Percentiles rank a stretch among this genome's conserved stretches.
phyloP scores from a whole-genome alignment of 176 grass and related monocot genomes.

The Paspalum vaginatum region DNA sequence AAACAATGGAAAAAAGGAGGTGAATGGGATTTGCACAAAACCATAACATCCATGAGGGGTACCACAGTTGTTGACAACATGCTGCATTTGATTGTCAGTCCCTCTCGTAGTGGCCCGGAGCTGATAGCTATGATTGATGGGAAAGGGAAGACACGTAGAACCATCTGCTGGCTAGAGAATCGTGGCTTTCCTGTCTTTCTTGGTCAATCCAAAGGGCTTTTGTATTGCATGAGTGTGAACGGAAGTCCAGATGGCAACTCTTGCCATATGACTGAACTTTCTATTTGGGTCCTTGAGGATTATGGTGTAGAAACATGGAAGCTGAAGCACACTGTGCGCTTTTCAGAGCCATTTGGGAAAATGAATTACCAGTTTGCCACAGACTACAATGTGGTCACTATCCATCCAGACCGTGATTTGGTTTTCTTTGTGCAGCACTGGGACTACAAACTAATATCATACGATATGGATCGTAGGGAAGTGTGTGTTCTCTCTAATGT shows the following conservation, averaged over 20 bases:
- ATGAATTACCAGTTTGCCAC: not conserved
- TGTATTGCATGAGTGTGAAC: not conserved
- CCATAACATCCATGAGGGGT: not conserved
- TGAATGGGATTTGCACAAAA: too few relatives aligned
- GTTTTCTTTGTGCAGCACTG: not conserved
- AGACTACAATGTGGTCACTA: not conserved
- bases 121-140: not conserved
- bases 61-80: not conserved
- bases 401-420: constrained; percentile 14
- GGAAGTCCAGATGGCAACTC: not conserved
- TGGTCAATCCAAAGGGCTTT: not conserved
- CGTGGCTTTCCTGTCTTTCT: not conserved
- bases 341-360: not conserved
- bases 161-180: not conserved
- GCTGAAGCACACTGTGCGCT: not conserved
- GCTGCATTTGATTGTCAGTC: not conserved
- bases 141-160: not conserved
- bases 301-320: not conserved
- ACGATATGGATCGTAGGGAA: not conserved
- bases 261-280: not conserved
- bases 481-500: not conserved
- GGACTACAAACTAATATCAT: not conserved
- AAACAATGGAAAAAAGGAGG: too few relatives aligned
- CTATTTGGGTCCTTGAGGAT: not conserved
- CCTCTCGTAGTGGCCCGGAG: not conserved